A percentile compares a stretch with the other conserved stretches of the same genome.
Evolutionary conservation across 192 early-diverging fungal species (phyloP).

Genomic region (Umbelopsis ramanniana): DNA sequence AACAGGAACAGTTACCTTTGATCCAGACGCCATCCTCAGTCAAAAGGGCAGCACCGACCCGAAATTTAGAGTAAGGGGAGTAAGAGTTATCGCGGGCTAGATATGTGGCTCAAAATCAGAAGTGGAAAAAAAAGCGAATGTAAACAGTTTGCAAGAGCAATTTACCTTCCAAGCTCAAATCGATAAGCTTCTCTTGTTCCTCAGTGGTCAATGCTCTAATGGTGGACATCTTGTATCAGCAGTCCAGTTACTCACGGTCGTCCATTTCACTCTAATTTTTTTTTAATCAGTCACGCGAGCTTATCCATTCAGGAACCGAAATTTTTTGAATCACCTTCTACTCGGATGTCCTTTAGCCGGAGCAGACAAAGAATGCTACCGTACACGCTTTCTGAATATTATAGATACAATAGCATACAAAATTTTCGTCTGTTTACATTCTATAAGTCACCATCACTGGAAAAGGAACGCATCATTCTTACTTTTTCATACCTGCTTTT

Average conservation of each 20-base stretch:
- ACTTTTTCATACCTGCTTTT: neutral
- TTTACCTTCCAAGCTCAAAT: conserved; percentile 21
- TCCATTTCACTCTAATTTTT: too few relatives aligned
- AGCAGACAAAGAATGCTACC: neutral
- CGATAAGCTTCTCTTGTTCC: conserved; percentile 20
- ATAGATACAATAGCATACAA: neutral
- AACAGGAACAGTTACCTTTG: conserved; percentile 44
- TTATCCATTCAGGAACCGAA: neutral
- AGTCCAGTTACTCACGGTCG: conserved; percentile 2
- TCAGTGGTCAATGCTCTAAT: conserved; percentile 3
- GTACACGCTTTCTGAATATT: neutral
- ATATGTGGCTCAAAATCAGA: too few relatives aligned
- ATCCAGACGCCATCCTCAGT: conserved; percentile 65
- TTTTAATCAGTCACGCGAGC: conserved; percentile 2
- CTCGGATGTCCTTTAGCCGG: too few relatives aligned
- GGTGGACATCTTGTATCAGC: neutral
- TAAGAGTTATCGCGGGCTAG: conserved; percentile 78
- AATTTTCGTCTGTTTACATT: neutral
- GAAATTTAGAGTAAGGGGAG: conserved; percentile 90
- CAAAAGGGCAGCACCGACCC: conserved; percentile 85
- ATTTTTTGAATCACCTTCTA: too few relatives aligned
- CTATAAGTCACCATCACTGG: neutral
- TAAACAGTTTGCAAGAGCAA: neutral
- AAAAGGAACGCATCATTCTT: neutral
- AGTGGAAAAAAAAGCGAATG: too few relatives aligned